Percentiles rank a stretch among this genome's conserved stretches.
Evolutionary conservation across 257 asterid species (phyloP).

Genomic region (Nicotiana benthamiana): DNA sequence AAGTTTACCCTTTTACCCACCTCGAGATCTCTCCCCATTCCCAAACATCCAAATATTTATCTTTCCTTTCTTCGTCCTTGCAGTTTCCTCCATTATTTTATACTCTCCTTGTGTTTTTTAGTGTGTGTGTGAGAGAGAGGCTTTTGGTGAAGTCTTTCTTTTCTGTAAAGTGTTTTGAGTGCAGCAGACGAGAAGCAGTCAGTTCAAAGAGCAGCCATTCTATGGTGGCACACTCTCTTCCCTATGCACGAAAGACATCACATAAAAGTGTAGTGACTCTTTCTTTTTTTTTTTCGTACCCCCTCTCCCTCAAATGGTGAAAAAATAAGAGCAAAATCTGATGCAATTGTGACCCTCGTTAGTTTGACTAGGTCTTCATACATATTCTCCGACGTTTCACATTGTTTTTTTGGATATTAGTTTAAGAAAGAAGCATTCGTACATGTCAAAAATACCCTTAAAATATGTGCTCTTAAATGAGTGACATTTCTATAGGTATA

Average conservation of each 20-base stretch:
- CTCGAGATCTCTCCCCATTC: conserved; percentile 25
- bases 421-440: no score
- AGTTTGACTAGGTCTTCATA: neutral
- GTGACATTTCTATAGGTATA: no score
- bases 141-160: conserved; percentile 26
- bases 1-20: conserved; percentile 31
- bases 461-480: no score
- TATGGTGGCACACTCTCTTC: conserved; percentile 18
- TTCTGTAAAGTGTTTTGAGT: conserved; percentile 8
- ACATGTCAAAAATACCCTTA: no score
- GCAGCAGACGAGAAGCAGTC: conserved; percentile 26
- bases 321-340: neutral
- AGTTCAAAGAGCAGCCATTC: conserved; percentile 42
- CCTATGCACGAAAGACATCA: conserved; percentile 19
- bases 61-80: conserved; percentile 21
- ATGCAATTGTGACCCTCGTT: neutral
- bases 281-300: conserved; percentile 4
- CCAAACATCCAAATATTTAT: neutral
- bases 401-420: no score
- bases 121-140: conserved; percentile 3
- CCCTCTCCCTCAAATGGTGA: neutral
- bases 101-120: neutral
- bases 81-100: neutral
- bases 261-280: conserved; percentile 2
- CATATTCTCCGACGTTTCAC: neutral